Evolutionary conservation across 2,329 filamentous ascomycete genomes (phyloP), one percentile per base, ranked within the genome.

Genomic region (Aspergillus bombycis): DNA sequence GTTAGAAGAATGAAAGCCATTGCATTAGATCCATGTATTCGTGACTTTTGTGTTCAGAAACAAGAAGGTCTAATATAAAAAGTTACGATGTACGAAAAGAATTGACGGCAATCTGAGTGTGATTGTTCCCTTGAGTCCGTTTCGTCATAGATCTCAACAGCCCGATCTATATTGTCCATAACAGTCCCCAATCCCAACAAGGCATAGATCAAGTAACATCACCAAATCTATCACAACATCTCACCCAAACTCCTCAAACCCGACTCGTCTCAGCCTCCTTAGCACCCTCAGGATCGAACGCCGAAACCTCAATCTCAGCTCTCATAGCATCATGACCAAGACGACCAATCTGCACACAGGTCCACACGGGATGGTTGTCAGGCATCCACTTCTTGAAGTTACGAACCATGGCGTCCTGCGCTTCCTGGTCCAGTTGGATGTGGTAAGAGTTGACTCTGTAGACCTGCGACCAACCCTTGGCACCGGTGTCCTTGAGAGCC

Each of bases 181-280:
- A 6, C 34, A 3, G 11, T 1, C 4, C 0, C 11, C 34, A 5
- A 3, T 5, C 4, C 1, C 5, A 14, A 4, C 1, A 36, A 36
- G 12, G 12, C 4, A 36, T 36, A 36, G 11, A 5, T 2, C 4
- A 36, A 14, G 5, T 11, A 9, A 16, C 19, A 43, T 16, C 38
- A 43, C 8, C 19, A 1, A 3, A 9, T n/a, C 16, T 4, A n/a
- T n/a, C 19, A 43, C 19, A 9, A n/a, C 5, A n/a, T n/a, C 38
- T 6, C 38, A 43, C 16, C 16, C 16, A 43, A n/a, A 6, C 11
- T 1, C 38, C 6, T n/a, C 3, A 43, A 43, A 5, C 38, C n/a
- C 1, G 43, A 11, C 43, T 23, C n/a, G n/a, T 23, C 19, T n/a
- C 43, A n/a, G n/a, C 21, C 43, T 46, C 7, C 43, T 14, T 46